Conservation (phyloP, 208 protist genomes). For the Angomonas desouzai region DNA sequence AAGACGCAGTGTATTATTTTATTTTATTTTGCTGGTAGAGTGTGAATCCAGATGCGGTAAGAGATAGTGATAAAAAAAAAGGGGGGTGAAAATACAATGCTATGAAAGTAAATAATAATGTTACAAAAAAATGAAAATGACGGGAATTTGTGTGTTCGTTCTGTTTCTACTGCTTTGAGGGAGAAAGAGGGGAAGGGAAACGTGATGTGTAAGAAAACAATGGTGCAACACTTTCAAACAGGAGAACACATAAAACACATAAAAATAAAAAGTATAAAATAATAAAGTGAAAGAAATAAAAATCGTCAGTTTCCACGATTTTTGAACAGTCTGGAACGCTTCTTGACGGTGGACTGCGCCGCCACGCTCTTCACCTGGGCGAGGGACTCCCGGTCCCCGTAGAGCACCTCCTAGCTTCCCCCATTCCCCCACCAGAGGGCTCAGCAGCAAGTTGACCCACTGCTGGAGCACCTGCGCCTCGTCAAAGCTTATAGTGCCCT, state of each 20-base stretch:
- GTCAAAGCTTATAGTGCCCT: constrained; percentile 32
- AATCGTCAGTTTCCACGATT: not conserved
- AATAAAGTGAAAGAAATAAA: not conserved
- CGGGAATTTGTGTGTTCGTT: too few species aligned
- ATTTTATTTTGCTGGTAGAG: too few species aligned
- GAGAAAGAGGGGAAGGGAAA: constrained; percentile 10
- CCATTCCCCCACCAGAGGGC: constrained; percentile 62
- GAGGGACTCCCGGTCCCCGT: constrained; percentile 37
- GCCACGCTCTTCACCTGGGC: constrained; percentile 37
- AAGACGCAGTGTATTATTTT: too few species aligned
- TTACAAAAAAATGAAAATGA: too few species aligned
- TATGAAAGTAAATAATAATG: too few species aligned
- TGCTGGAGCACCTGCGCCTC: constrained; percentile 37
- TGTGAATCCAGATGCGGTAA: not conserved
- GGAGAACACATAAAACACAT: too few species aligned
- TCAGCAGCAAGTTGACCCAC: constrained; percentile 64
- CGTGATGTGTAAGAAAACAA: not conserved
- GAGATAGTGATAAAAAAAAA: constrained; percentile 3
- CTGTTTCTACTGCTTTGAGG: too few species aligned
- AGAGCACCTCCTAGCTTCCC: constrained; percentile 62
- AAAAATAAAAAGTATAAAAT: too few species aligned
- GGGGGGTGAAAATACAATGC: too few species aligned
- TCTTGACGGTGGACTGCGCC: constrained; percentile 36
- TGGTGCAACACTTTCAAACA: too few species aligned
- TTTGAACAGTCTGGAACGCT: constrained; percentile 70